A percentile compares a stretch with the other conserved stretches of the same genome.
Evolutionary conservation across 2,329 filamentous ascomycete genomes (phyloP).

Genomic region (Cercospora sp.): DNA sequence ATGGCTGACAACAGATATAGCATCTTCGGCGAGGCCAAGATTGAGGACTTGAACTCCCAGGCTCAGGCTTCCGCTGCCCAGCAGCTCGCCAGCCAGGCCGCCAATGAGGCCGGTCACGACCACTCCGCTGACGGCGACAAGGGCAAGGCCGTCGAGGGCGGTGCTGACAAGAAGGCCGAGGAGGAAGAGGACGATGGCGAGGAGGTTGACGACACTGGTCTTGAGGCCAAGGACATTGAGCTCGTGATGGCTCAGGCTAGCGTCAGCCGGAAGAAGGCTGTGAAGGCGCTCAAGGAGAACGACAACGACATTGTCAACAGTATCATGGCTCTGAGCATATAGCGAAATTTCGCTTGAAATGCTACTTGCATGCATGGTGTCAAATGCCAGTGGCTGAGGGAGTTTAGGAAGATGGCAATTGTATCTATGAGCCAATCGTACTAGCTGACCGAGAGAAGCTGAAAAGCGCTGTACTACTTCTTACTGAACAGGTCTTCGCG

Average conservation of each 20-base stretch:
- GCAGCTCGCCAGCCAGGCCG: conserved; percentile 78
- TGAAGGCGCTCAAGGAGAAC: conserved; percentile 98
- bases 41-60: conserved; percentile 98
- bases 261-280: conserved; percentile 95
- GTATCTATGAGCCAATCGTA: background rate
- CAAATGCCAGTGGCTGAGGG: background rate
- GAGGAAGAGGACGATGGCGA: conserved; percentile 88
- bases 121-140: conserved; percentile 77
- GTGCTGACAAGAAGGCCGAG: conserved; percentile 57
- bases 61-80: conserved; percentile 94
- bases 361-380: background rate
- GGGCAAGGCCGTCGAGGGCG: conserved; percentile 62
- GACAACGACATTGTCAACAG: conserved; percentile 99
- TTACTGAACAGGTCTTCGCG: background rate
- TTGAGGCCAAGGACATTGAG: conserved; percentile 99
- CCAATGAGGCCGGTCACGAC: conserved; percentile 68
- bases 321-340: conserved; percentile 86
- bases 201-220: conserved; percentile 89
- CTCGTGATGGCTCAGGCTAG: conserved; percentile 97
- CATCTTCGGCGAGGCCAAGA: conserved; percentile 99
- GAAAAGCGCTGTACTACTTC: conserved; percentile 1
- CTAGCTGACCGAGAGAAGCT: conserved; percentile 1
- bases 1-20: conserved; percentile 49
- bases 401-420: background rate
- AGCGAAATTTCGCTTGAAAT: background rate